These are phyloP conservation scores for Backusella psychrophila DNA, from an alignment of 192 early-diverging fungal genomes.

Conservation along the genomic window DNA sequence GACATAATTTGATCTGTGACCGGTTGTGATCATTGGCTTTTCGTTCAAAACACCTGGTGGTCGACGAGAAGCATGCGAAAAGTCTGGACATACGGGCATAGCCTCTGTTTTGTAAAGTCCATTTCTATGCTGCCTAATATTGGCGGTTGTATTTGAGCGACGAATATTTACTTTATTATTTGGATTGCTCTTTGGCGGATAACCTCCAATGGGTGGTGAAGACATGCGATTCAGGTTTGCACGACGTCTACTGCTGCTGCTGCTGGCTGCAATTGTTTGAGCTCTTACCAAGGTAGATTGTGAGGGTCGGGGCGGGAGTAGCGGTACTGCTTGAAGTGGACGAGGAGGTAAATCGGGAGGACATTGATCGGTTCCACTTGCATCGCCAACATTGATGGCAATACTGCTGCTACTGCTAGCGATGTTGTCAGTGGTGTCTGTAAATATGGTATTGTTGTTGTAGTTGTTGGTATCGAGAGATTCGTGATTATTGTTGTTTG, in stretches of 20 bases:
- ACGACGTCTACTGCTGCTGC: neutral
- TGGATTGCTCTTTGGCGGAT: neutral
- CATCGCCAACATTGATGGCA: neutral
- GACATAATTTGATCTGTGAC: conserved; percentile 38
- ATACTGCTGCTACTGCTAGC: neutral
- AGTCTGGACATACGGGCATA: conserved; percentile 42
- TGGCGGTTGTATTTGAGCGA: neutral
- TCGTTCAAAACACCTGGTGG: conserved; percentile 48
- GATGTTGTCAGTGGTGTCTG: neutral
- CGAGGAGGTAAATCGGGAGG: conserved; percentile 6
- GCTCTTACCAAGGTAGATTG: conserved; percentile 17
- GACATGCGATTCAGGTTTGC: neutral
- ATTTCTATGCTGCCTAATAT: neutral
- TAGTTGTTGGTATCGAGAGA: neutral
- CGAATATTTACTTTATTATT: neutral
- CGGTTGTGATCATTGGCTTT: conserved; percentile 21
- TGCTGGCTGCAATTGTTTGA: conserved; percentile 8
- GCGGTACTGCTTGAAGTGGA: conserved; percentile 1
- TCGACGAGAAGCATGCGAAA: conserved; percentile 52
- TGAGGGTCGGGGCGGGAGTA: conserved; percentile 21
- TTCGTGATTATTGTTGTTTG: neutral
- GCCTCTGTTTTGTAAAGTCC: neutral
- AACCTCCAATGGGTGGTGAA: neutral
- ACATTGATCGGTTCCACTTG: neutral
- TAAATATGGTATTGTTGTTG: neutral